phyloP scores from a whole-genome alignment of 345 rosid species.

The Rhodomyrtus tomentosa region DNA sequence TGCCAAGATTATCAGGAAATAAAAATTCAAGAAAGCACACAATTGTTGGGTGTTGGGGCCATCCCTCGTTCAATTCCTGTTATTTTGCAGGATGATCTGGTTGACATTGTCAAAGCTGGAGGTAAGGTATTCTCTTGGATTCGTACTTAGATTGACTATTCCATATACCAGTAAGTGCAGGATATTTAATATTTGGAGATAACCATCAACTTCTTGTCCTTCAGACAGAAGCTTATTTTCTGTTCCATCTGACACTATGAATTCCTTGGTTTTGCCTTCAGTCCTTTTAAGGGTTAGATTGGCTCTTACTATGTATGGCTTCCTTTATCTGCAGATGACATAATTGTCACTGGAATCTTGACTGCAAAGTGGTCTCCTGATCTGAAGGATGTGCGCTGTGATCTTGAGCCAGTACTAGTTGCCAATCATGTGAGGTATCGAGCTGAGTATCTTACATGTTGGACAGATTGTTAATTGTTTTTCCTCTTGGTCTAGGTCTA shows the following conservation, averaged over 20 bases:
- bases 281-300: neutral
- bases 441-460: neutral
- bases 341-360: constrained; percentile 72
- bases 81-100: constrained; percentile 83
- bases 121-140: constrained; percentile 25
- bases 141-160: neutral
- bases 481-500: neutral
- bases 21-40: constrained; percentile 92
- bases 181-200: neutral
- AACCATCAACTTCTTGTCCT: neutral
- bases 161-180: neutral
- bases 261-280: neutral
- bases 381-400: constrained; percentile 83
- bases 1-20: constrained; percentile 94
- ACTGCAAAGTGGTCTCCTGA: constrained; percentile 97
- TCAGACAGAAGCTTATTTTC: neutral
- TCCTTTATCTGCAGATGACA: constrained; percentile 51
- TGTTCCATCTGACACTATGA: neutral
- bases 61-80: constrained; percentile 85
- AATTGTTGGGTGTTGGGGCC: constrained; percentile 84
- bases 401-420: constrained; percentile 77
- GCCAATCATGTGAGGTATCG: constrained; percentile 75
- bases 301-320: neutral
- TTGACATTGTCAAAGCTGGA: constrained; percentile 92
- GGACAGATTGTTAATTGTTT: neutral